Percentiles rank a stretch among this genome's conserved stretches.
These are phyloP conservation scores for Ogataea ramenticola DNA, from an alignment of 805 yeast species.

Conservation along the genomic window DNA sequence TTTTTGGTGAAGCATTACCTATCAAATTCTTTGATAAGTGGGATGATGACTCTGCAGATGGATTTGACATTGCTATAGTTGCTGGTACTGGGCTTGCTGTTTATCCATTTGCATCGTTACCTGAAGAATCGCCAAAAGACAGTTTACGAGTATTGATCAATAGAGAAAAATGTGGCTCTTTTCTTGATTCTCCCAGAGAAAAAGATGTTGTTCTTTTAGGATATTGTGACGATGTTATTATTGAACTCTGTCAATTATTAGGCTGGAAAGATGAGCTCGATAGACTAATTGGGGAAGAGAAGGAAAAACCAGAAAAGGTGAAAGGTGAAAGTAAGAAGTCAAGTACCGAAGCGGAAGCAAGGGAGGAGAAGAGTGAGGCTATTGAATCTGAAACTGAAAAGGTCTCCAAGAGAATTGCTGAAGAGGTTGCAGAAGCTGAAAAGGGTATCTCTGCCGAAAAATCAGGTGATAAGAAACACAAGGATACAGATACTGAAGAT, in stretches of 20 bases:
- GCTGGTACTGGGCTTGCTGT: constrained; percentile 93
- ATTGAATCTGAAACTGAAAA: constrained; percentile 13
- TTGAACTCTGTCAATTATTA: constrained; percentile 39
- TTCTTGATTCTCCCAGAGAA: constrained; percentile 42
- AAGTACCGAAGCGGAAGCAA: constrained; percentile 4
- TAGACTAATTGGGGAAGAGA: constrained; percentile 26
- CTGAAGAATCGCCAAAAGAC: constrained; percentile 47
- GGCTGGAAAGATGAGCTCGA: constrained; percentile 62
- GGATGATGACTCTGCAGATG: constrained; percentile 47
- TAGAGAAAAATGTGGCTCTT: constrained; percentile 72
- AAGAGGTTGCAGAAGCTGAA: constrained; percentile 19
- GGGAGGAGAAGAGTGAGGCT: constrained; percentile 4
- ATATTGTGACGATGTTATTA: constrained; percentile 62
- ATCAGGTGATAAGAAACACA: neutral
- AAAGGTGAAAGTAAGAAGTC: constrained; percentile 5
- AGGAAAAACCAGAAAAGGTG: constrained; percentile 8
- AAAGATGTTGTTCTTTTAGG: constrained; percentile 56
- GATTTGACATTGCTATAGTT: constrained; percentile 65
- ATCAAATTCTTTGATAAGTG: constrained; percentile 56
- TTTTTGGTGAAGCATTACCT: constrained; percentile 89
- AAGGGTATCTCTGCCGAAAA: constrained; percentile 4
- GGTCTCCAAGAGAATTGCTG: constrained; percentile 18
- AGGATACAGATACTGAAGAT: constrained; percentile 1
- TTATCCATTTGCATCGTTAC: constrained; percentile 82
- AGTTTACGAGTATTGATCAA: constrained; percentile 63